Evolutionary conservation across 768 basidiomycete species (phyloP), one percentile per base, ranked within the genome.

Genomic region (Lactifluus pinguis): DNA sequence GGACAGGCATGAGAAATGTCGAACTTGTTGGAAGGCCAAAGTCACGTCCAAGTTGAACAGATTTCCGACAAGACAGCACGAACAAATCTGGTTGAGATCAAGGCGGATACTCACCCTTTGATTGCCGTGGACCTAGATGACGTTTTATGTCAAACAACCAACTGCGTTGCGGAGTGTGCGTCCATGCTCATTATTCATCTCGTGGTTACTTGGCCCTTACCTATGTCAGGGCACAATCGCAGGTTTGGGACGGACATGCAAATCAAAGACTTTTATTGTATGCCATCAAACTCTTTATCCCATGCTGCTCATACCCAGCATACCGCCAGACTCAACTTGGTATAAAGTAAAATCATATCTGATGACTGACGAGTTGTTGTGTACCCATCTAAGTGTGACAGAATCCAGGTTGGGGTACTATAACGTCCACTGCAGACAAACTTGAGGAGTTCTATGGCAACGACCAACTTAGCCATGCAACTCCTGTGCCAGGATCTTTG

Each of bases 361-460:
- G 32, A 34, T 38, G 13, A 9, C 34, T 8, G 32, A 41, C 53
- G 32, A 38, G 30, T 2, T 32, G 1, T 57, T 39, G 30, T 50
- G 15, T 15, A 42, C 44, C 41, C 11, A 57, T 44, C 48, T 42
- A n/a, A 53, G 41, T 39, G 51, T 42, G 19, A 49, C 29, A 61
- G 59, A 64, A 59, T 42, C 64, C 64, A 52, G 64, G 64, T 6
- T 65, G 64, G 64, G 64, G 64, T 14, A 56, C 61, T 5, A 57
- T 62, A 34, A 38, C 61, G 25, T 41, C 54, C 9, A 66, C 63
- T 10, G 19, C 36, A 48, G 49, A 42, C 21, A 66, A 66, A 42
- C 49, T 61, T 55, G 49, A 55, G 17, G 56, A 55, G 10, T 61
- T 66, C 50, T 64, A 66, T 25, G 54, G 50, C 48, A 57, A 55